Percentiles rank a stretch among this genome's conserved stretches.
Conservation (phyloP, 768 basidiomycete species). For the Lenzites betulinus region DNA sequence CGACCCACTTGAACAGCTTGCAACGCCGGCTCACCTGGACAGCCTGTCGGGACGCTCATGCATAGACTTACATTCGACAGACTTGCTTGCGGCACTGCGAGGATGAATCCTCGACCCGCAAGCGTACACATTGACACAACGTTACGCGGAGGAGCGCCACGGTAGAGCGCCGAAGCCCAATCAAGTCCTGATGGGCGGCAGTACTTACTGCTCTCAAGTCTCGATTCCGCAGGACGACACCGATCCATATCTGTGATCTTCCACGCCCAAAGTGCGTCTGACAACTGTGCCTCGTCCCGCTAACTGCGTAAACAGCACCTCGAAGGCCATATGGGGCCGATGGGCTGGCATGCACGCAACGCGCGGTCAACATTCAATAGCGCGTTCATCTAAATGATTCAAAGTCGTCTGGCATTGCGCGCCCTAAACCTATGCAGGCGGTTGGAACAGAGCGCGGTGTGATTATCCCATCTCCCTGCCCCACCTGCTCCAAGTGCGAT, state of each 20-base stretch:
- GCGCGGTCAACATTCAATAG: background rate
- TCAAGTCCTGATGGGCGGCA: background rate
- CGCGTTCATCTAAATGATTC: background rate
- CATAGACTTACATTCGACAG: too few species aligned
- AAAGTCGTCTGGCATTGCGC: background rate
- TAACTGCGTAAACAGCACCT: background rate
- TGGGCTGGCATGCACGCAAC: too few species aligned
- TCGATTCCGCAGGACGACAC: background rate
- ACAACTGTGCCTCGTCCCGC: background rate
- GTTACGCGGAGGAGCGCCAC: background rate
- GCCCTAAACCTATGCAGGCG: background rate
- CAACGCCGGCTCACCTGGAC: too few species aligned
- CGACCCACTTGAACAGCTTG: too few species aligned
- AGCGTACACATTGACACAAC: too few species aligned
- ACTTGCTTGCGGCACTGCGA: background rate
- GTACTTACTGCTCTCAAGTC: background rate
- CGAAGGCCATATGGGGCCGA: too few species aligned
- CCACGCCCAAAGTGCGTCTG: background rate
- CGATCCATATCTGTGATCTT: background rate
- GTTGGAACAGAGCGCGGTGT: slow-evolving; percentile 7
- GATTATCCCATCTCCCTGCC: slow-evolving; percentile 9
- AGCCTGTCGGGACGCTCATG: too few species aligned
- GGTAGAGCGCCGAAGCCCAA: background rate
- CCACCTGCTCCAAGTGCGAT: slow-evolving; percentile 22
- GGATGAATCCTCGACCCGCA: background rate